Evolutionary conservation across 1,284 basidiomycete genomes (phyloP).

Genomic region (Vanrija pseudolonga): DNA sequence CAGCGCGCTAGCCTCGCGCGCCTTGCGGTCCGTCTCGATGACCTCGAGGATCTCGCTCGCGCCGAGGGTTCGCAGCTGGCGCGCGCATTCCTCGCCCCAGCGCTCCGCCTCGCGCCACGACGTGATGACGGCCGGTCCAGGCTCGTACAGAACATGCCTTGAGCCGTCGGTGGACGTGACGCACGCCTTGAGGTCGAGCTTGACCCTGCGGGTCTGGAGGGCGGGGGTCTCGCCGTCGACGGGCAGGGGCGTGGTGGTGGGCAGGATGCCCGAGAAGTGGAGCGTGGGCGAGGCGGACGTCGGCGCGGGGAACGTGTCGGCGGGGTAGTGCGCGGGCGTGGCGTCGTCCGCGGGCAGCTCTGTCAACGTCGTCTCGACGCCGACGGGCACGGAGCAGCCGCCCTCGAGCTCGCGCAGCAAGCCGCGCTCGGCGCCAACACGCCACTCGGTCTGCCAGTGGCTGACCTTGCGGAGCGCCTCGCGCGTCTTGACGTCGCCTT

Average conservation of each 20-base stretch:
- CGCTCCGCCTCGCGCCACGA: slow-evolving; percentile 61
- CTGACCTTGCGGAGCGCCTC: slow-evolving; percentile 65
- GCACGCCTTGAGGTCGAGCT: slow-evolving; percentile 66
- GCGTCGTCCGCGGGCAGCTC: slow-evolving; percentile 20
- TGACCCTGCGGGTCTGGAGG: slow-evolving; percentile 33
- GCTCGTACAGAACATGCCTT: slow-evolving; percentile 64
- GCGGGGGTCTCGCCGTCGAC: slow-evolving; percentile 13
- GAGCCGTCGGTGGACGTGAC: slow-evolving; percentile 74
- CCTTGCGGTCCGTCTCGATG: slow-evolving; percentile 64
- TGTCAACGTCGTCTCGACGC: slow-evolving; percentile 59
- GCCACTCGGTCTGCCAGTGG: slow-evolving; percentile 72
- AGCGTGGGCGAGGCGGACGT: slow-evolving; percentile 33
- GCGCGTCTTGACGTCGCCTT: slow-evolving; percentile 61
- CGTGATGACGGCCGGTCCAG: slow-evolving; percentile 57
- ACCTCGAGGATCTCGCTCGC: slow-evolving; percentile 74
- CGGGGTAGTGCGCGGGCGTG: slow-evolving; percentile 10
- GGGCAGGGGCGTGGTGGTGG: slow-evolving; percentile 14
- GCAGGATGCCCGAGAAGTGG: slow-evolving; percentile 45
- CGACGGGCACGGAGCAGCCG: slow-evolving; percentile 96
- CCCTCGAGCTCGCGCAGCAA: slow-evolving; percentile 86
- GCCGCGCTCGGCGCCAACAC: slow-evolving; percentile 76
- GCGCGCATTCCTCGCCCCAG: slow-evolving; percentile 65
- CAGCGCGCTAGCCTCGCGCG: slow-evolving; percentile 55
- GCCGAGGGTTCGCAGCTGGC: slow-evolving; percentile 62
- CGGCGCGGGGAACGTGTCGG: slow-evolving; percentile 19